Base-by-base conservation (phyloP, 208 protist genomes). In the Wallacemonas rigidus region DNA sequence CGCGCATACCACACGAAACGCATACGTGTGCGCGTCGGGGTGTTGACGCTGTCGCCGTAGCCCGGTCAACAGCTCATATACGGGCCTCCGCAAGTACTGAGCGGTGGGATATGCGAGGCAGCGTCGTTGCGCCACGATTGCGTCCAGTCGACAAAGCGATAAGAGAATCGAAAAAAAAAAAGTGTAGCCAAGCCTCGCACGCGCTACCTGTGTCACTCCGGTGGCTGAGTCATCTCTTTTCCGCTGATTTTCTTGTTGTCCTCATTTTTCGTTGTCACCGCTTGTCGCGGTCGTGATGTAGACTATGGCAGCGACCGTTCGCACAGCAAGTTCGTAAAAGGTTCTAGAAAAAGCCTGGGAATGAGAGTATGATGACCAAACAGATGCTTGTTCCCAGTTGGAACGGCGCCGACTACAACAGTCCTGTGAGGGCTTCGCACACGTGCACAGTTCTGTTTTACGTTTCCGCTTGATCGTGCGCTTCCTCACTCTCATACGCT, bases 301-400 rank as follows among this genome's bases (percentile, higher is more conserved):
- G 51, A n/a, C 51, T 56, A 56, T 7, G 51, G 56, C 56, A 44
- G 56, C 56, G 12, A 38, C 5, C 43, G 36, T 44, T 5, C 7
- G 4, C 26, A 62, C 56, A 62, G 26, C 35, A 56, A 56, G 51
- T 51, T 8, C n/a, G 8, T n/a, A 26, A 35, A 12, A 6, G n/a
- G 26, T 35, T 12, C 51, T 36, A 26, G 6, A 36, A 5, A 9
- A 56, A n/a, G 26, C 26, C 7, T n/a, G 51, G 9, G 6, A 41
- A 43, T 15, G 36, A 41, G 36, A 62, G 35, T 1, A 41, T 41
- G 36, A 62, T 43, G 56, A 62, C 56, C 56, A 62, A 62, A 62
- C 43, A 38, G 56, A 62, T 62, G 26, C 56, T 62, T 62, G 56
- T 62, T 62, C 56, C 56, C 56, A 62, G 9, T 62, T 17, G 56